phyloP scores from a whole-genome alignment of 1,284 basidiomycete species.

The Macrocystidia cucumis region DNA sequence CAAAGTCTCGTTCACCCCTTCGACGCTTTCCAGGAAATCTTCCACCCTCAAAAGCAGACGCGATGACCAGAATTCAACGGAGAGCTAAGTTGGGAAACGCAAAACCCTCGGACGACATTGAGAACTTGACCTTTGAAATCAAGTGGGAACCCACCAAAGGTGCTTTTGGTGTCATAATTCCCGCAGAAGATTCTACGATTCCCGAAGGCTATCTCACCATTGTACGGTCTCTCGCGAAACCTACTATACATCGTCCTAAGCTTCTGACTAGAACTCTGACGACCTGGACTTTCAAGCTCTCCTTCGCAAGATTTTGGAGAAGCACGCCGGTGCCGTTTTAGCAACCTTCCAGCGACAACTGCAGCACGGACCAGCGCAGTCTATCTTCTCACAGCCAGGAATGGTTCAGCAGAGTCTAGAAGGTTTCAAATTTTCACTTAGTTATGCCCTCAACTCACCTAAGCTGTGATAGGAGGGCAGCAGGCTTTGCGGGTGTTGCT shows the following conservation, averaged over 20 bases:
- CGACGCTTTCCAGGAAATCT: constrained; percentile 29
- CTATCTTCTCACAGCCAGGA: constrained; percentile 53
- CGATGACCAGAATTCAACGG: constrained; percentile 55
- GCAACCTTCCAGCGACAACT: constrained; percentile 45
- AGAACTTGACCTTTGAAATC: constrained; percentile 52
- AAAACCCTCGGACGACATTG: constrained; percentile 63
- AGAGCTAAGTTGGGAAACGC: constrained; percentile 45
- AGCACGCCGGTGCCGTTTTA: constrained; percentile 56
- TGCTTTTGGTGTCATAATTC: constrained; percentile 48
- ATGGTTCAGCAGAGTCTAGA: constrained; percentile 46
- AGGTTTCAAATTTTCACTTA: constrained; percentile 26
- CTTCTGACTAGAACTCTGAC: constrained; percentile 43
- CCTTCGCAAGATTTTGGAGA: constrained; percentile 47
- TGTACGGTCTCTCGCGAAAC: constrained; percentile 33
- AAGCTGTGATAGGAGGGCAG: constrained; percentile 30
- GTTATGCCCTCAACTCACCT: constrained; percentile 6
- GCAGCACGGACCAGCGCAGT: constrained; percentile 36
- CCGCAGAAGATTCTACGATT: constrained; percentile 32
- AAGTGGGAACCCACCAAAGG: constrained; percentile 60
- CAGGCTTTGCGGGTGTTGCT: constrained; percentile 56
- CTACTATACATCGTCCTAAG: neutral
- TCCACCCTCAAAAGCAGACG: constrained; percentile 42
- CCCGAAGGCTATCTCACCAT: constrained; percentile 29
- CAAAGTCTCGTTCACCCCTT: constrained; percentile 24
- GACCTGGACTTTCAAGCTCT: constrained; percentile 66